Evolutionary conservation across 176 grass and related monocot species (phyloP).

Genomic region (Rhipidocladum racemiflorum): DNA sequence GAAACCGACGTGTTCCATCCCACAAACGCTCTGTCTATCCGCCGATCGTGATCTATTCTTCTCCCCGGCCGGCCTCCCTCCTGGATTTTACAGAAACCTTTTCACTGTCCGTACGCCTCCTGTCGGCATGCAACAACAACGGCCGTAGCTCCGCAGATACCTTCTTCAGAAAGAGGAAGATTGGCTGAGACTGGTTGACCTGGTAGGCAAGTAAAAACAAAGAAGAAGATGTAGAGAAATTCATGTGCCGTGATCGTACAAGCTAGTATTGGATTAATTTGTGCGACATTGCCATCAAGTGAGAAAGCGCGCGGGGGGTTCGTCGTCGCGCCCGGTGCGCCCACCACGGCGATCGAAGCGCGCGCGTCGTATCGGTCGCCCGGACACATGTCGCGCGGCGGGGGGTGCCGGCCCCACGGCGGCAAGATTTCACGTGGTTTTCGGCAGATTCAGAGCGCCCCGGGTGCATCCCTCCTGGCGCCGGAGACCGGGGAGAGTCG

Average conservation of each 20-base stretch:
- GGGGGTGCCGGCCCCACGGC: not conserved
- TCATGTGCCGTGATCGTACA: not conserved
- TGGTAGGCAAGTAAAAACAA: not conserved
- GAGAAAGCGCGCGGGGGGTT: not conserved
- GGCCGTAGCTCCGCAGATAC: not conserved
- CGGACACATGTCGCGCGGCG: not conserved
- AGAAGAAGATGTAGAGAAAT: not conserved
- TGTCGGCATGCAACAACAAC: conserved; percentile 11
- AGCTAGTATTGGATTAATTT: not conserved
- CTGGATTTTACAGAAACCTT: not conserved
- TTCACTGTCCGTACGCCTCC: not conserved
- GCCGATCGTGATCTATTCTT: not conserved
- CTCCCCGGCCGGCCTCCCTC: not conserved
- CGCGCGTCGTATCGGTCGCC: no score
- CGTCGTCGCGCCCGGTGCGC: not conserved
- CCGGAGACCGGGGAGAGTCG: conserved; percentile 4
- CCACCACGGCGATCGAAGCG: no score
- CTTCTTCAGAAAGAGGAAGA: not conserved
- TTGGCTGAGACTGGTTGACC: not conserved
- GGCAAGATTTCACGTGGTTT: conserved; percentile 4
- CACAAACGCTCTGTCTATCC: not conserved
- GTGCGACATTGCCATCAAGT: conserved; percentile 17
- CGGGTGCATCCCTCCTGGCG: conserved; percentile 20
- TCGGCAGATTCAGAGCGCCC: not conserved
- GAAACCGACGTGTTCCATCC: conserved; percentile 11